A percentile compares a stretch with the other conserved stretches of the same genome.
Evolutionary conservation across 306 rosid species (phyloP).

Genomic region (Rosa multiflora): DNA sequence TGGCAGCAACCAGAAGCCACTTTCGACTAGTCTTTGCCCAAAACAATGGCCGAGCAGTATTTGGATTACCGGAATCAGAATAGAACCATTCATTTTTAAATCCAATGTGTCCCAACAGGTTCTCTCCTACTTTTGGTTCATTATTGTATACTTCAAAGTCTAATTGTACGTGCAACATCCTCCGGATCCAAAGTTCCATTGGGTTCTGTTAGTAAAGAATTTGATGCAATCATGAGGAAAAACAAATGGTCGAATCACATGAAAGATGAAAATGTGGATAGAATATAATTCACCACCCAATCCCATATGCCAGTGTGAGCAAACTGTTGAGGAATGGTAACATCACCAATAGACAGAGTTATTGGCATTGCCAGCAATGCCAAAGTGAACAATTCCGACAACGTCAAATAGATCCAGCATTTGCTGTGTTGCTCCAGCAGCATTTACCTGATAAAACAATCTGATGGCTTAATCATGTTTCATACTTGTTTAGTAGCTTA

Average conservation of each 20-base stretch:
- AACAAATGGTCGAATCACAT: neutral
- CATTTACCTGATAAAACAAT: conserved; percentile 34
- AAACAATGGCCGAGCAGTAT: conserved; percentile 20
- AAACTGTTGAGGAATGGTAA: conserved; percentile 43
- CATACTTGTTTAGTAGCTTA: neutral
- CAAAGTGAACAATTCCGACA: conserved; percentile 52
- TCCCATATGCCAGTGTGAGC: conserved; percentile 46
- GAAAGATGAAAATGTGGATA: neutral
- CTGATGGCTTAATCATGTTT: neutral
- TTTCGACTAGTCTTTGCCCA: conserved; percentile 33
- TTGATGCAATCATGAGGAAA: neutral
- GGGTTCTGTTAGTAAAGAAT: conserved; percentile 27
- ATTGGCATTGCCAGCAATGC: conserved; percentile 50
- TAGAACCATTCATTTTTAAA: conserved; percentile 29
- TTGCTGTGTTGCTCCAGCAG: conserved; percentile 49
- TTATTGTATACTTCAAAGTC: conserved; percentile 35
- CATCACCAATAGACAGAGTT: conserved; percentile 50
- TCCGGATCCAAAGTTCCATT: conserved; percentile 15
- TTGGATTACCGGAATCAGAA: conserved; percentile 29
- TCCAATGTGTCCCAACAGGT: conserved; percentile 39
- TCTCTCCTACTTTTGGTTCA: conserved; percentile 37
- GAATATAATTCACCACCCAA: conserved; percentile 37
- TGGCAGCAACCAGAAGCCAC: conserved; percentile 43
- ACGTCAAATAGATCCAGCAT: conserved; percentile 45
- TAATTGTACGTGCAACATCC: conserved; percentile 27